Base-by-base conservation (phyloP, 2,329 filamentous ascomycete genomes). In the Arthrinium puccinioides region DNA sequence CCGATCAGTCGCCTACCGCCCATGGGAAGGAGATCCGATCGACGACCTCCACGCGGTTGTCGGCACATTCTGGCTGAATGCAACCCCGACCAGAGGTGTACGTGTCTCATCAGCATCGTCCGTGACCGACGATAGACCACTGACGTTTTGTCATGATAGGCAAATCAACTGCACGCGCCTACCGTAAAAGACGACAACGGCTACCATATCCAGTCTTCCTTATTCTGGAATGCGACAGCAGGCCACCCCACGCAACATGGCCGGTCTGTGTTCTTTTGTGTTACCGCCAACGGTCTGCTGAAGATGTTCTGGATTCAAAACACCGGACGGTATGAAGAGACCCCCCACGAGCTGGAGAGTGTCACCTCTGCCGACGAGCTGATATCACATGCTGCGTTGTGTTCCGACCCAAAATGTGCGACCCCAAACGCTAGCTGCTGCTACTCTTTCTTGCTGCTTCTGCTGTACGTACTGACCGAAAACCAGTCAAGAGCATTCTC, bases 41-140 rank as follows among this genome's bases (percentile, higher is more conserved):
- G 84, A 88, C 50, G 87, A 94, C 55, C 68, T 86, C 25, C 79
- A 84, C 46, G 76, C 81, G 34, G 69, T 94, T 5, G 86, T 94
- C 6, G 92, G 90, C 4, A 75, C 87, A 56, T 84, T 87, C 61
- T 98, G 92, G 92, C 67, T 97, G 38, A 67, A 71, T n/a, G 67
- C 80, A 18, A 64, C 72, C 20, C 68, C 72, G 56, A 55, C 49
- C 63, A 48, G 61, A 47, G 46, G 23, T 42, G 48, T 49, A 25
- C 21, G 27, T 6, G 37, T 31, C 24, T 11, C 23, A n/a, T 30
- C 10, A 10, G 20, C 8, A 23, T 24, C 6, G 20, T 18, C n/a
- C 10, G 9, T 33, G 9, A 18, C n/a, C n/a, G n/a, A n/a, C n/a
- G n/a, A 8, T 6, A 6, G 6, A 14, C n/a, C 25, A 26, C 41